Base-by-base conservation (phyloP, 2,329 filamentous ascomycete genomes). In the Parastagonospora avenae region DNA sequence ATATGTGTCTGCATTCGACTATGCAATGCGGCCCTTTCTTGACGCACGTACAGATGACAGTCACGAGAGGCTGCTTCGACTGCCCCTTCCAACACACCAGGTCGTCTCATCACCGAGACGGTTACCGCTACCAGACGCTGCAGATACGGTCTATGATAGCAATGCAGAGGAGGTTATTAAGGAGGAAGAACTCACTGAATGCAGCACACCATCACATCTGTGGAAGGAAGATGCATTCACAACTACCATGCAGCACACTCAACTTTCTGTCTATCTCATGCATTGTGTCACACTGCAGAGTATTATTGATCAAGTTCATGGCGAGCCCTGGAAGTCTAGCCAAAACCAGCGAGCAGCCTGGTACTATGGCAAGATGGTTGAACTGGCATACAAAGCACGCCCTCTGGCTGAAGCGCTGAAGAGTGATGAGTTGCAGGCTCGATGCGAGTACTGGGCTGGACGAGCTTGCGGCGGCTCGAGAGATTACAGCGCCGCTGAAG, bases 401-500 rank as follows among this genome's bases (percentile, higher is more conserved):
- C 14, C 32, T 3, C 29, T 63, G 7, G 54, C 60, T 8, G 37
- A 55, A 28, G 49, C 40, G 1, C 28, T 60, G 14, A 16, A 55
- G 4, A 56, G 50, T 14, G 19, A 36, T 8, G 48, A 52, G 3
- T 33, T 65, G 15, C 54, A 54, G 28, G 60, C 63, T 2, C 48
- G 57, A 2, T 52, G 53, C 19, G 52, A 59, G 35, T 66, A 63
- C 40, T 67, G 64, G 64, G 36, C 47, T 29, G 63, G 60, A 16
- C 24, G 52, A 14, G 63, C 49, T 1, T 54, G 48, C 15, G 58
- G 42, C 6, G 57, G 54, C 8, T 45, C 42, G 2, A 14, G 43
- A 14, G 50, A 59, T 9, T 57, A 48, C 42, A 12, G 33, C 6
- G 41, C 46, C 10, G 59, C 59, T 10, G 28, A n/a, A 3, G 24